Conservation (phyloP, 176 grass and related monocot genomes). For the Pharus latifolius region DNA sequence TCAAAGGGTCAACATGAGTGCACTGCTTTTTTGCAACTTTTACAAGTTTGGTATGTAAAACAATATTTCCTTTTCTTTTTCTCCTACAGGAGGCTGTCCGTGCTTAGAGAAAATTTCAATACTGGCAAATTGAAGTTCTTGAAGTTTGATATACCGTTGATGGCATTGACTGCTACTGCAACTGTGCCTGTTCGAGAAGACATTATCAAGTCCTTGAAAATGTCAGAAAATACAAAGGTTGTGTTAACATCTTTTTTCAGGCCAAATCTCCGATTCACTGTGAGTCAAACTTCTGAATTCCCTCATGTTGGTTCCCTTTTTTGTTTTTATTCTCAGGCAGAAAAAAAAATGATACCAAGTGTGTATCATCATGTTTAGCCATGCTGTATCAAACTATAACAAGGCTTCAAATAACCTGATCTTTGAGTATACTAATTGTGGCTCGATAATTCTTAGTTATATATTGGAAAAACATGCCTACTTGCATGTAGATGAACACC, state of each 20-base stretch:
- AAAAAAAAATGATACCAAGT: not conserved
- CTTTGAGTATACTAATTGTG: not conserved
- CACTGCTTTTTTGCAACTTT: not conserved
- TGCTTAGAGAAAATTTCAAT: constrained; percentile 77
- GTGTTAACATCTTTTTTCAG: constrained; percentile 88
- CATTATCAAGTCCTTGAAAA: constrained; percentile 78
- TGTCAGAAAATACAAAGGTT: constrained; percentile 39
- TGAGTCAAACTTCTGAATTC: constrained; percentile 28
- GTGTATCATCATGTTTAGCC: not conserved
- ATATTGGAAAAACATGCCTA: not conserved
- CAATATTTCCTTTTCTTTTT: not conserved
- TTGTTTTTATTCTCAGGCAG: constrained; percentile 11
- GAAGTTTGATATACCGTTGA: constrained; percentile 78
- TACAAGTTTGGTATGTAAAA: not conserved
- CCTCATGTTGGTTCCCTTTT: not conserved
- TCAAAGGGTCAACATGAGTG: not conserved
- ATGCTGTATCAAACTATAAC: not conserved
- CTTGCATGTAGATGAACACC: not conserved
- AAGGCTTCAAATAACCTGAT: not conserved
- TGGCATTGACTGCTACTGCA: constrained; percentile 93
- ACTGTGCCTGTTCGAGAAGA: constrained; percentile 82
- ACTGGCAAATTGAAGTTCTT: constrained; percentile 55
- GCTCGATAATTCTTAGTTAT: not conserved
- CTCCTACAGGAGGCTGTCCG: constrained; percentile 41
- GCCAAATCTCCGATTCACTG: constrained; percentile 76